Evolutionary conservation across 2,329 filamentous ascomycete species (phyloP).

Genomic region (Trichoderma sp.): DNA sequence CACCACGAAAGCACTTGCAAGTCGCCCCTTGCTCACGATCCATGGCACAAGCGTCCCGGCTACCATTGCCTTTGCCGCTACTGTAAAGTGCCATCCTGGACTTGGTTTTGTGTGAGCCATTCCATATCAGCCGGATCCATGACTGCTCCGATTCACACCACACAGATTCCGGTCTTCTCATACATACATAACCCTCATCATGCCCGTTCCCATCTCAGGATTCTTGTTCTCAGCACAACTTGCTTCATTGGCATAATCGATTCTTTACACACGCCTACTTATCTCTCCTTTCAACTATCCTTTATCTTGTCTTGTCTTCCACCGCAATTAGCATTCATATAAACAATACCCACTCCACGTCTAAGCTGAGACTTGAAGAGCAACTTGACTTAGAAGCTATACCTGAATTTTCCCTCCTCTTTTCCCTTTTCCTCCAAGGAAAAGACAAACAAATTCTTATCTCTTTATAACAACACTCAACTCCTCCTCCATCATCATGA

Average conservation of each 20-base stretch:
- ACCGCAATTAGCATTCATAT: background rate
- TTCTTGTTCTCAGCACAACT: slow-evolving; percentile 15
- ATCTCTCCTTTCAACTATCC: background rate
- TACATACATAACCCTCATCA: slow-evolving; percentile 29
- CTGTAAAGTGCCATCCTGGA: slow-evolving; percentile 13
- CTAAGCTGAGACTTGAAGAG: background rate
- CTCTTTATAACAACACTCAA: background rate
- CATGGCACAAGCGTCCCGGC: slow-evolving; percentile 21
- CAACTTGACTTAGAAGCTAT: background rate
- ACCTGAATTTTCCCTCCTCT: background rate
- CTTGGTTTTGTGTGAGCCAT: slow-evolving; percentile 16
- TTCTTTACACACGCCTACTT: background rate
- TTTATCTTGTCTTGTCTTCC: background rate
- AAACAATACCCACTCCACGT: background rate
- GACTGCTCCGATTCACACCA: slow-evolving; percentile 18
- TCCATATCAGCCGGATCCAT: slow-evolving; percentile 20
- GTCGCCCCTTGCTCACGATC: slow-evolving; percentile 19
- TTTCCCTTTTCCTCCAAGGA: background rate
- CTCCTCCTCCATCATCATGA: slow-evolving; percentile 40
- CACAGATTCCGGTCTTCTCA: slow-evolving; percentile 19
- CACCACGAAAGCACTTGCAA: slow-evolving; percentile 12
- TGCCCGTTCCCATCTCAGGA: slow-evolving; percentile 20
- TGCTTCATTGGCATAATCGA: slow-evolving; percentile 11
- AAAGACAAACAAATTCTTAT: background rate
- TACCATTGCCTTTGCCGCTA: slow-evolving; percentile 20